Evolutionary conservation across 2,329 filamentous ascomycete genomes (phyloP).

Genomic region (Coniella vitis): DNA sequence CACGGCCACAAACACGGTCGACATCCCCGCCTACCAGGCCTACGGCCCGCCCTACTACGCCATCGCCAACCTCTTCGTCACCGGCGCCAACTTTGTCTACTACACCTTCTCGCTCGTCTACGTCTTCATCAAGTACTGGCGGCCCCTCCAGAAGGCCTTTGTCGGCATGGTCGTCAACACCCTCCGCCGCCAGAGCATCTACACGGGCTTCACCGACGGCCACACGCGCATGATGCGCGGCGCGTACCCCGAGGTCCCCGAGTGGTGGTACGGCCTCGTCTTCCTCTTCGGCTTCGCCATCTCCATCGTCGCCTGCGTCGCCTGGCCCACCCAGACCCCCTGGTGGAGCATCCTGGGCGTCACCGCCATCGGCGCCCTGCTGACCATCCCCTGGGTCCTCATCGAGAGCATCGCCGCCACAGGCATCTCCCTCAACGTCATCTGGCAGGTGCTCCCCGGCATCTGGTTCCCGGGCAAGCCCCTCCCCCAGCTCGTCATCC

Average conservation of each 20-base stretch:
- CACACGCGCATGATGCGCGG: conserved; percentile 40
- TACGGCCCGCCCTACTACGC: conserved; percentile 23
- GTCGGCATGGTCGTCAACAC: conserved; percentile 25
- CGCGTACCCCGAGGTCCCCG: conserved; percentile 37
- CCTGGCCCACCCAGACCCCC: conserved; percentile 37
- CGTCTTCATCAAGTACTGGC: conserved; percentile 32
- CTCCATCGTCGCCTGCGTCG: conserved; percentile 28
- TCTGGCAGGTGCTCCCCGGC: conserved; percentile 42
- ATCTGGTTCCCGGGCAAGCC: conserved; percentile 35
- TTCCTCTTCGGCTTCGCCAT: conserved; percentile 23
- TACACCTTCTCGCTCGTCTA: conserved; percentile 39
- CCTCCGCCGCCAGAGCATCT: conserved; percentile 19
- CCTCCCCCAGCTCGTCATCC: conserved; percentile 41
- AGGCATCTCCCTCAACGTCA: conserved; percentile 41
- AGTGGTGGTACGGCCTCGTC: conserved; percentile 39
- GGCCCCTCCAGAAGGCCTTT: conserved; percentile 30
- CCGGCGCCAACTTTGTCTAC: conserved; percentile 4
- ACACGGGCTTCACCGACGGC: conserved; percentile 25
- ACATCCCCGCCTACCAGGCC: conserved; percentile 20
- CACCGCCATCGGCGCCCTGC: conserved; percentile 36
- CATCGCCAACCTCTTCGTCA: conserved; percentile 16
- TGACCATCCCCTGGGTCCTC: conserved; percentile 39
- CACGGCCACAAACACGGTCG: conserved; percentile 12
- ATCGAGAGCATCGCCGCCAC: conserved; percentile 33
- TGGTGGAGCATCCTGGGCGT: conserved; percentile 47